Evolutionary conservation across 176 grass and related monocot species (phyloP), one percentile per base, ranked within the genome.

Genomic region (Musa schizocarpa): DNA sequence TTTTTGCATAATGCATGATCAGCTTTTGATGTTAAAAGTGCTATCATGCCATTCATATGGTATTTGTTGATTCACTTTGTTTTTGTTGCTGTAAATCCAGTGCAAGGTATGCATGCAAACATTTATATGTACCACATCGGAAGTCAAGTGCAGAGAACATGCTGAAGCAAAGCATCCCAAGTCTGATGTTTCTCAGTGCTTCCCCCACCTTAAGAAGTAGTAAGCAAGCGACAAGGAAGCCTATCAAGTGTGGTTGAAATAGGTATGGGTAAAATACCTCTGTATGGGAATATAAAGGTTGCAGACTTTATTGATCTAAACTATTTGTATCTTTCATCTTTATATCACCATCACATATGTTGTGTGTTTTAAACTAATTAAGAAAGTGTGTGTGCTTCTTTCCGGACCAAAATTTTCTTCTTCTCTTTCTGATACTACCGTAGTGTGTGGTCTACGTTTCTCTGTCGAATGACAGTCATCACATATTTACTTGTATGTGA

Each of bases 41-140:
- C 34, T 43, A 43, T 43, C 34, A 43, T 43, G 34, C 34, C 34
- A 43, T 43, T 43, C 34, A 6, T 43, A 43, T 68, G 13, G 12
- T 34, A 14, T 21, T 70, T 9, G 11, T 21, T 21, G 3, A 70
- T 8, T 68, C 13, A 70, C 48, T 50, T 50, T 74, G 9, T 11
- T 43, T 53, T 20, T 3, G 56, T 82, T 65, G 9, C 9, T 76
- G 57, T 79, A 12, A 77, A 77, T 88, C 77, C 83, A 99, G 96
- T 99, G 96, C 86, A 99, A 95, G 85, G 50, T 99, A 84, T 99
- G 96, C 82, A 99, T 99, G 88, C 96, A 99, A 87, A 95, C 96
- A 9, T 99, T 99, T 80, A 99, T 99, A 65, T 99, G 96, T 87
- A 99, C 96, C 73, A 99, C 96, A 53, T 91, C 96, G 20, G 96